Conservation (phyloP, 768 basidiomycete species). For the Boletellus emodensis region DNA sequence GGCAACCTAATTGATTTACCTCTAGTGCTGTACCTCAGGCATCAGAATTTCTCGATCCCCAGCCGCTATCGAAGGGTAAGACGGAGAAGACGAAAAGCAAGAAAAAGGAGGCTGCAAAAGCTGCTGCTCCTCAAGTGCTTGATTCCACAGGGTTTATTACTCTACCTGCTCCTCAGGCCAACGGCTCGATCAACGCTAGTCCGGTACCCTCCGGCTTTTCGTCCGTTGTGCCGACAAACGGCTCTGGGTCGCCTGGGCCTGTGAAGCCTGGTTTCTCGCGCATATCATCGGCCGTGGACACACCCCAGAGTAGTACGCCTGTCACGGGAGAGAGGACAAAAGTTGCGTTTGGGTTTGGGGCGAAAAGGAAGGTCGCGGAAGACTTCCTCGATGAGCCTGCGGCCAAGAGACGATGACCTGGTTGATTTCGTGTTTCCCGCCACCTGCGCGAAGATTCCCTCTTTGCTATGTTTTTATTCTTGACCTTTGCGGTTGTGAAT, state of each 20-base stretch:
- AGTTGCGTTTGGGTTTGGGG: slow-evolving; percentile 72
- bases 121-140: slow-evolving; percentile 40
- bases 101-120: slow-evolving; percentile 62
- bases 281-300: slow-evolving; percentile 55
- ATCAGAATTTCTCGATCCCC: slow-evolving; percentile 74
- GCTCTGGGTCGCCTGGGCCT: slow-evolving; percentile 60
- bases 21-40: slow-evolving; percentile 83
- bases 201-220: slow-evolving; percentile 41
- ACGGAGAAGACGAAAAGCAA: slow-evolving; percentile 80
- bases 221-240: slow-evolving; percentile 25
- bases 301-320: slow-evolving; percentile 53
- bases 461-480: neutral
- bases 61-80: slow-evolving; percentile 78
- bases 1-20: slow-evolving; percentile 5
- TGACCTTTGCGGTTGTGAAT: neutral
- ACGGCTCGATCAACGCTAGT: slow-evolving; percentile 39
- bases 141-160: slow-evolving; percentile 66
- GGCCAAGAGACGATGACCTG: slow-evolving; percentile 46
- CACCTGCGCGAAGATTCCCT: neutral
- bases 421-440: neutral
- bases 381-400: slow-evolving; percentile 66
- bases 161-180: slow-evolving; percentile 54
- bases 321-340: slow-evolving; percentile 64
- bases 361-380: slow-evolving; percentile 75
- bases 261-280: slow-evolving; percentile 69